phyloP scores from a whole-genome alignment of 164 flowering plant species.

The Litsea cubeba region DNA sequence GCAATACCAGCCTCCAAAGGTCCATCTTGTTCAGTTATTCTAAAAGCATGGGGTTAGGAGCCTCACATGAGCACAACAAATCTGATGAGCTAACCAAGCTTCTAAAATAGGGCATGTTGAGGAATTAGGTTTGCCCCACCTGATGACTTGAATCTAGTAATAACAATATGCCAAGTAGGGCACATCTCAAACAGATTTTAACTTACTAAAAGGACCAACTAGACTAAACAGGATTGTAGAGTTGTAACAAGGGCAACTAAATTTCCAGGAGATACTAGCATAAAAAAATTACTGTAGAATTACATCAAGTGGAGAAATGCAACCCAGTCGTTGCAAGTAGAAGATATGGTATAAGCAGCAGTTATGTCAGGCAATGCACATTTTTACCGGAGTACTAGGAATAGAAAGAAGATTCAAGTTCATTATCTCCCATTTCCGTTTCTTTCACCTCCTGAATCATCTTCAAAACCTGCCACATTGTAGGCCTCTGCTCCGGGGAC shows the following conservation, averaged over 20 bases:
- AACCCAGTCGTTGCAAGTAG: not conserved
- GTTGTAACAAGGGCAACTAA: too few species aligned
- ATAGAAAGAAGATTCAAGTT: not conserved
- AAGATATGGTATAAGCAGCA: not conserved
- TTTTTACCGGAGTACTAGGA: not conserved
- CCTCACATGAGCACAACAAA: too few species aligned
- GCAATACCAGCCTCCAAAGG: too few species aligned
- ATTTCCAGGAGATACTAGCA: too few species aligned
- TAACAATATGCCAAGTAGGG: too few species aligned
- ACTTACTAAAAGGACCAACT: not conserved
- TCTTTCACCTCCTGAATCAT: constrained; percentile 93
- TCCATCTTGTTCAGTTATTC: too few species aligned
- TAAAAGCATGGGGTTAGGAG: too few species aligned
- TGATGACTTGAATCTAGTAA: too few species aligned
- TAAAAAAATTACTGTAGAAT: not conserved
- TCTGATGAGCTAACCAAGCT: too few species aligned
- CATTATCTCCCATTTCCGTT: constrained; percentile 41
- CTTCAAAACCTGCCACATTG: constrained; percentile 91
- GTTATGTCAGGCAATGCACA: not conserved
- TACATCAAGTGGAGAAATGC: not conserved
- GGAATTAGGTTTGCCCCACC: too few species aligned
- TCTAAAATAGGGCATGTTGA: too few species aligned
- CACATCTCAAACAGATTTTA: not conserved
- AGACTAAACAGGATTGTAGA: not conserved
- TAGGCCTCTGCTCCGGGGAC: constrained; percentile 80